Conservation (phyloP, 768 basidiomycete genomes). For the Pisolithus sp. region DNA sequence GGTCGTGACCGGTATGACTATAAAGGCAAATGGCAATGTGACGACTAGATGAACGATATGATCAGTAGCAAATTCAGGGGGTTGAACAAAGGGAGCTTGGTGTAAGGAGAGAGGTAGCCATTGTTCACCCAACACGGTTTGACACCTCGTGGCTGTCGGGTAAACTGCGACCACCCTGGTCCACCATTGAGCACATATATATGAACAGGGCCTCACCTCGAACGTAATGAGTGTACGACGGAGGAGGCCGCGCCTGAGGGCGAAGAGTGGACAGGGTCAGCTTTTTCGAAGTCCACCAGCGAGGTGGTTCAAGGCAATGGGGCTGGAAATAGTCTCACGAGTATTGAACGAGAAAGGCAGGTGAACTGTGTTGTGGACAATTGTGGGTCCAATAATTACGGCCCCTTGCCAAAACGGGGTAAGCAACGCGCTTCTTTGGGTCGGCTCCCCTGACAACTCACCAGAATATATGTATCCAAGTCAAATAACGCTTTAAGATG, state of each 20-base stretch:
- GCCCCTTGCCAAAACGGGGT: constrained; percentile 31
- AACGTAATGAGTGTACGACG: constrained; percentile 54
- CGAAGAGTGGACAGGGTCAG: constrained; percentile 7
- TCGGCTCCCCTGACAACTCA: constrained; percentile 7
- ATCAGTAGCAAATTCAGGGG: constrained; percentile 13
- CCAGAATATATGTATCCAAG: constrained; percentile 5
- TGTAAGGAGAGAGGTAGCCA: constrained; percentile 15
- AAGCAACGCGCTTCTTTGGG: constrained; percentile 8
- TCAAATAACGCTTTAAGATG: constrained; percentile 3
- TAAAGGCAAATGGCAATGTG: constrained; percentile 17
- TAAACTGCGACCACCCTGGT: constrained; percentile 1
- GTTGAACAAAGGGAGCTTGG: constrained; percentile 16
- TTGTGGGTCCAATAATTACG: constrained; percentile 46
- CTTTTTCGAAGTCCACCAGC: constrained; percentile 1
- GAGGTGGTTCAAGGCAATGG: constrained; percentile 6
- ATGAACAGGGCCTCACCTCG: constrained; percentile 37
- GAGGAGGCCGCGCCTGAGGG: constrained; percentile 65
- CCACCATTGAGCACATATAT: constrained; percentile 4
- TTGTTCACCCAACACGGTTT: constrained; percentile 20
- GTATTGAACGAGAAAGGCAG: constrained; percentile 35
- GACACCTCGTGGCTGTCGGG: constrained; percentile 21
- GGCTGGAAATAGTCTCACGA: constrained; percentile 15
- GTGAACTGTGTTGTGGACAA: constrained; percentile 39
- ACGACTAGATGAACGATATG: constrained; percentile 5
- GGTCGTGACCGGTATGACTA: constrained; percentile 15